Conservation (phyloP, 495 filamentous ascomycete species). For the Hyaloscypha hepaticicola region DNA sequence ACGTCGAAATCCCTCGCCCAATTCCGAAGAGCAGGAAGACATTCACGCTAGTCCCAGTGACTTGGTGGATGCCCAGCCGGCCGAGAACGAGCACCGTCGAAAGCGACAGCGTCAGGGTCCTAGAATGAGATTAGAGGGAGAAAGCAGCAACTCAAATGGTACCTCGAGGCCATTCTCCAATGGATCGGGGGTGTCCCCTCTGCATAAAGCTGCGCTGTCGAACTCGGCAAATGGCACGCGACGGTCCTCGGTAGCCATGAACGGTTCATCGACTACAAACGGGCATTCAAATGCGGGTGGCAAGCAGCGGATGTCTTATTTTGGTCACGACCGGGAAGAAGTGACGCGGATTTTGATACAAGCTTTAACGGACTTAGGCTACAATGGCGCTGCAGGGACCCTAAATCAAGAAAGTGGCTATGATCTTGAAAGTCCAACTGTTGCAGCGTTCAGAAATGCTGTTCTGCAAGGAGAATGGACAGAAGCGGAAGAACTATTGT, state of each 20-base stretch:
- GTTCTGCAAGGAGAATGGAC: constrained; percentile 81
- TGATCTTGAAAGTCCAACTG: constrained; percentile 80
- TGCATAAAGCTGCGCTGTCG: constrained; percentile 32
- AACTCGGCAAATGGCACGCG: constrained; percentile 40
- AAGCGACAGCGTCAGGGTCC: constrained; percentile 35
- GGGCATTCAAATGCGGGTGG: constrained; percentile 31
- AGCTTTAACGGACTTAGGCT: constrained; percentile 83
- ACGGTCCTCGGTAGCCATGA: constrained; percentile 36
- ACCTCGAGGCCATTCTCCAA: constrained; percentile 38
- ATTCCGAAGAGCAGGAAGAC: constrained; percentile 20
- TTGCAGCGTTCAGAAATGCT: constrained; percentile 79
- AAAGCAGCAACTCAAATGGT: constrained; percentile 36
- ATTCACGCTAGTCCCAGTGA: constrained; percentile 15
- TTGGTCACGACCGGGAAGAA: constrained; percentile 89
- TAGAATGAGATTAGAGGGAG: constrained; percentile 34
- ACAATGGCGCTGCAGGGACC: constrained; percentile 68
- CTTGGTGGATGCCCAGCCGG: constrained; percentile 14
- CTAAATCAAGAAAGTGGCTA: constrained; percentile 83
- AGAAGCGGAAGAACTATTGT: constrained; percentile 79
- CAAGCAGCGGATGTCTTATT: constrained; percentile 40
- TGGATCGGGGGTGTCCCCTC: constrained; percentile 37
- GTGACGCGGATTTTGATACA: constrained; percentile 92
- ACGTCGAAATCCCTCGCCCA: constrained; percentile 22
- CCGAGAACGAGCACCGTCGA: constrained; percentile 30
- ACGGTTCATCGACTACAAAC: constrained; percentile 41